Conservation (phyloP, 352 stramenopile species). For the Phytophthora lateralis region DNA sequence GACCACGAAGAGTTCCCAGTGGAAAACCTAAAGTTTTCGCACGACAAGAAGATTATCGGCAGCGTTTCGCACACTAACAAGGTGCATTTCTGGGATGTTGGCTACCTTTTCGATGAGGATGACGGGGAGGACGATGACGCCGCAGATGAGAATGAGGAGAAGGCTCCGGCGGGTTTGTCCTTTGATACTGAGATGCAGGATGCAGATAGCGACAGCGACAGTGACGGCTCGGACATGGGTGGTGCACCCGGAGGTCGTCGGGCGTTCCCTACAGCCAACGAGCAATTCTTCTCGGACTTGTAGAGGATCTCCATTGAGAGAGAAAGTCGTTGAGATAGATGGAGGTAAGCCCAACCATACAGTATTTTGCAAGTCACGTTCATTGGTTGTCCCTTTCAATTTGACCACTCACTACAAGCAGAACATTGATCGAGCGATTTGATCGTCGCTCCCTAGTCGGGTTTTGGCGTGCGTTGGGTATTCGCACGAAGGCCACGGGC, state of each 20-base stretch:
- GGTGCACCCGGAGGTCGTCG: conserved; percentile 43
- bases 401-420: conserved; percentile 11
- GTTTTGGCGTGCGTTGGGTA: conserved; percentile 12
- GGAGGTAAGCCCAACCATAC: conserved; percentile 27
- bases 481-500: conserved; percentile 24
- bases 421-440: conserved; percentile 16
- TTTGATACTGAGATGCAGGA: conserved; percentile 88
- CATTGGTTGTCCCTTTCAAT: not conserved
- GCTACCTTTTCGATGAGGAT: conserved; percentile 92
- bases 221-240: conserved; percentile 63
- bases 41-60: conserved; percentile 90
- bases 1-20: conserved; percentile 96
- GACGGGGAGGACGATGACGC: conserved; percentile 75
- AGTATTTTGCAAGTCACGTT: conserved; percentile 27
- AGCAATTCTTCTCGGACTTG: conserved; percentile 88
- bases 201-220: conserved; percentile 76
- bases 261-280: conserved; percentile 67
- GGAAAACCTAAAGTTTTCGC: conserved; percentile 90
- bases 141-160: conserved; percentile 63
- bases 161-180: conserved; percentile 29
- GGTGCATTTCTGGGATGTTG: conserved; percentile 96
- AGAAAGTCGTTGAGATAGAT: conserved; percentile 29
- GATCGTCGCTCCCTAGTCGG: conserved; percentile 6
- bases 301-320: conserved; percentile 28
- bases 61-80: conserved; percentile 95